phyloP scores from a whole-genome alignment of 2,329 filamentous ascomycete species.

The Epichloe coenophiala region DNA sequence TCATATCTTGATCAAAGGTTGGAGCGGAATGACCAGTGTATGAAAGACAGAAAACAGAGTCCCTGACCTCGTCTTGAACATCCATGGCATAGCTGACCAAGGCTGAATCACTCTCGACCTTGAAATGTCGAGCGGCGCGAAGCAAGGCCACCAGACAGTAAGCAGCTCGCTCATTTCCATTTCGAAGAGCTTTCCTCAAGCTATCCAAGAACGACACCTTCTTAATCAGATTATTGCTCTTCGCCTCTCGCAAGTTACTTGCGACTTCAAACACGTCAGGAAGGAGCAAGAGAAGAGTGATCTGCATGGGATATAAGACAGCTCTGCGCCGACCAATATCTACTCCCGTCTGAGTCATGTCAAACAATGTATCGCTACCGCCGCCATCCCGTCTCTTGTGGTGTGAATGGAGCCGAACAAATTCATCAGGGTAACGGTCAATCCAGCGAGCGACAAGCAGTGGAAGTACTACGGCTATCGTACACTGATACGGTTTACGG shows the following conservation, averaged over 20 bases:
- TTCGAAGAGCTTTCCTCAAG: constrained; percentile 47
- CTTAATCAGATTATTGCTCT: constrained; percentile 48
- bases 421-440: constrained; percentile 50
- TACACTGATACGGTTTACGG: constrained; percentile 48
- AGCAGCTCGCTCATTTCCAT: constrained; percentile 53
- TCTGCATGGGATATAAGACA: constrained; percentile 49
- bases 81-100: constrained; percentile 55
- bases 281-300: constrained; percentile 46
- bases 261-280: constrained; percentile 59
- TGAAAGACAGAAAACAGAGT: constrained; percentile 47
- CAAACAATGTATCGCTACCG: constrained; percentile 54
- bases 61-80: constrained; percentile 54
- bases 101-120: constrained; percentile 47
- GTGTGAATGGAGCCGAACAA: constrained; percentile 46
- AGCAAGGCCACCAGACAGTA: constrained; percentile 51
- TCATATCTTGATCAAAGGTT: constrained; percentile 48
- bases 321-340: constrained; percentile 43
- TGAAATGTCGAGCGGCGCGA: constrained; percentile 50
- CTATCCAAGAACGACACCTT: constrained; percentile 53
- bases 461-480: constrained; percentile 48
- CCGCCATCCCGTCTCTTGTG: constrained; percentile 50
- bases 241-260: constrained; percentile 51
- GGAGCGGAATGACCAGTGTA: constrained; percentile 31
- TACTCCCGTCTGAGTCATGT: constrained; percentile 50
- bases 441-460: constrained; percentile 53